Base-by-base conservation (phyloP, 2,329 filamentous ascomycete species). In the Penicillium expansum region DNA sequence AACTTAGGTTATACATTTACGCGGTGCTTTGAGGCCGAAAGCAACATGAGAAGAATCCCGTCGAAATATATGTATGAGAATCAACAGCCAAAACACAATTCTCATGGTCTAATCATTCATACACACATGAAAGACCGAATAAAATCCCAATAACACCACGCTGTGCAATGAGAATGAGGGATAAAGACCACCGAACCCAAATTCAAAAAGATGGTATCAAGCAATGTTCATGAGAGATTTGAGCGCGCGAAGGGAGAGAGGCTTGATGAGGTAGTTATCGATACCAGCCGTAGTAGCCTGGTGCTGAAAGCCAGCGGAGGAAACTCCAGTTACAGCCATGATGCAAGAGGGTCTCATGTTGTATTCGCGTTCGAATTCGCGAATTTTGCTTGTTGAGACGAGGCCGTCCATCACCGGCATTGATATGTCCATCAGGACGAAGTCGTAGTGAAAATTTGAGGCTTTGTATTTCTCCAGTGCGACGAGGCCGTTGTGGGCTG, bases 371-470 rank as follows among this genome's bases (percentile, higher is more conserved):
- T 76, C 73, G 20, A 68, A 66, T 30, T 68, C 63, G n/a, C 77
- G 71, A 51, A 79, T 79, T n/a, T 68, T 69, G 18, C 70, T 66
- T 0, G 76, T 77, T 8, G 76, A 74, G 27, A 71, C 69, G 37
- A 79, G 74, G 1, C 77, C 77, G 56, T 78, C 71, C 71, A 78
- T 73, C 2, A 77, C 65, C 0, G 76, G 76, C 76, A 78, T 78
- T 9, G 70, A 74, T 16, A 78, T 73, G 48, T 78, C 76, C 70
- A 73, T 73, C 2, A 73, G 24, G 14, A 73, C 60, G 37, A 75
- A 74, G 47, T 78, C 69, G 37, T 70, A 76, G 9, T 56, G 61
- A 18, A 65, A 59, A 11, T 52, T n/a, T 4, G 68, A 61, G 0
- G 55, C 48, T 48, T 68, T 69, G 47, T 71, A 73, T 14, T 74